Evolutionary conservation across 768 basidiomycete species (phyloP), one percentile per base, ranked within the genome.

Genomic region (Trametes maxima): DNA sequence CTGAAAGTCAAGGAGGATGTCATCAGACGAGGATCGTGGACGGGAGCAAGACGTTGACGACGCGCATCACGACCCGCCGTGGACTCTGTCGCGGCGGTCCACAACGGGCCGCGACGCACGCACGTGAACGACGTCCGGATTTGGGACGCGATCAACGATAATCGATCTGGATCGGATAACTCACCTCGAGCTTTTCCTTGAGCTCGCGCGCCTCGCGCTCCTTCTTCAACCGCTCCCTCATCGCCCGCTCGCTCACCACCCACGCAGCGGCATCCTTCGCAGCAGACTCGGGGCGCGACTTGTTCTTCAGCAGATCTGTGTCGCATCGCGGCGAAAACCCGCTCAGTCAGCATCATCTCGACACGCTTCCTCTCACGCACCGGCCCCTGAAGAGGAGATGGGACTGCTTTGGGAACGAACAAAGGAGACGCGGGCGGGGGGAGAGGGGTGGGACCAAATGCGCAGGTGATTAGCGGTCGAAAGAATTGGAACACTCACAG

Each of bases 291-390:
- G 93, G 92, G 55, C 89, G 80, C 21, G 88, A 86, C 76, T 95
- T 95, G 77, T 93, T 88, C 75, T 88, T 88, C 59, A 96, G 79
- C 60, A 95, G 70, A 75, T 92, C 89, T 91, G 67, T 50, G 13
- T 0, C 16, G 12, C 24, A 14, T 36, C 59, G 39, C 43, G 51
- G 54, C 44, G 17, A 49, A 39, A 25, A 42, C 40, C 45, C 36
- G 42, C 16, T 10, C 49, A 19, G 67, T 78, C 67, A 78, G 73
- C 45, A 68, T 67, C 47, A 57, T 28, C 60, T 66, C 64, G 44
- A 62, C 17, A 42, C 49, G 35, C 42, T 39, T 51, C 67, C 65
- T 53, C 67, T 59, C 65, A 71, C 58, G 61, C 68, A 67, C 66
- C 66, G 45, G 37, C 57, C 53, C 56, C 61, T 39, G 16, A 13